Percentiles rank a stretch among this genome's conserved stretches.
Conservation (phyloP, 2,329 filamentous ascomycete species). For the Fusarium sp. region DNA sequence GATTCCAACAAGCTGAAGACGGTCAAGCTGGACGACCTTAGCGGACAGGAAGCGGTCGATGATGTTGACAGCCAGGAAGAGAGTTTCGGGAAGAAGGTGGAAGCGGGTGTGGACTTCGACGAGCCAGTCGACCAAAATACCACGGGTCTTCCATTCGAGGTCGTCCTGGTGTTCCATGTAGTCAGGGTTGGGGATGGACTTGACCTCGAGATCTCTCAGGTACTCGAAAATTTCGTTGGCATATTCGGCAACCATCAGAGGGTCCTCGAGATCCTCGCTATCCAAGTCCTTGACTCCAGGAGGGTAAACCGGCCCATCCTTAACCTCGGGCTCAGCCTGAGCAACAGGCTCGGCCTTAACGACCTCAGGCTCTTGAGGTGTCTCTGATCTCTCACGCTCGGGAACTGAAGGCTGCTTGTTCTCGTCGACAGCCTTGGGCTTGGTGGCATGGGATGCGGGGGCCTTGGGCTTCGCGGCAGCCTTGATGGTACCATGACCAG, state of each 20-base stretch:
- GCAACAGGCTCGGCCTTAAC: slow-evolving; percentile 15
- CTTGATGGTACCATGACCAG: slow-evolving; percentile 76
- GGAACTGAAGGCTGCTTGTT: slow-evolving; percentile 68
- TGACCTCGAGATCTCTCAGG: slow-evolving; percentile 84
- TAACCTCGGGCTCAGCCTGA: slow-evolving; percentile 28
- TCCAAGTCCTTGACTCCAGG: slow-evolving; percentile 75
- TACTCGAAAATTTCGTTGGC: slow-evolving; percentile 98
- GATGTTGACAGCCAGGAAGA: slow-evolving; percentile 97
- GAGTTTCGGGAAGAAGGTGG: slow-evolving; percentile 92
- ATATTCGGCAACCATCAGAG: slow-evolving; percentile 98
- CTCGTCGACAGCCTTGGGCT: slow-evolving; percentile 72
- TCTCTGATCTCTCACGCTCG: slow-evolving; percentile 53
- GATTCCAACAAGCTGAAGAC: slow-evolving; percentile 94
- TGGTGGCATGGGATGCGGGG: slow-evolving; percentile 64
- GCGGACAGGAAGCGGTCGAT: slow-evolving; percentile 97
- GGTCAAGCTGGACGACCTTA: slow-evolving; percentile 96
- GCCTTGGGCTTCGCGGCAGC: slow-evolving; percentile 72
- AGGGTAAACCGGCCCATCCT: slow-evolving; percentile 29
- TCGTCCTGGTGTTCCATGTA: slow-evolving; percentile 97
- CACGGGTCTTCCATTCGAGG: slow-evolving; percentile 98
- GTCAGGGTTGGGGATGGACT: slow-evolving; percentile 85
- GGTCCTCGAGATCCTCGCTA: slow-evolving; percentile 89
- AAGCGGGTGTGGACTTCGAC: slow-evolving; percentile 98
- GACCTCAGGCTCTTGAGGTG: slow-evolving; percentile 44
- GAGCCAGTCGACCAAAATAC: slow-evolving; percentile 97